Conservation (phyloP, 108 stramenopile genomes). For the Pseudonitzschia delicatissima region DNA sequence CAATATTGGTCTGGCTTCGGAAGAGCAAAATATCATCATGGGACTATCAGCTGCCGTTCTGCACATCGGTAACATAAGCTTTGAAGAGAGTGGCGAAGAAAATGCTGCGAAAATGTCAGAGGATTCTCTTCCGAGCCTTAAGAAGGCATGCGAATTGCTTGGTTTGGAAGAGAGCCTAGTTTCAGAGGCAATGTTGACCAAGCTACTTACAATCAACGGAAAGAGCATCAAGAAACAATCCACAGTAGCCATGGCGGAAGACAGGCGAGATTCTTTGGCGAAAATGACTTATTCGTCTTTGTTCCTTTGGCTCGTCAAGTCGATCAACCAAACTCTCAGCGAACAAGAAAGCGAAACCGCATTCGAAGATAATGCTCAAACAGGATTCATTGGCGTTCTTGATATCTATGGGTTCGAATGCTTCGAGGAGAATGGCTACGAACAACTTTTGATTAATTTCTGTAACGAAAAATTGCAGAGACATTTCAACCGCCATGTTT, state of each 20-base stretch:
- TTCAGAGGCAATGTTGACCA: slow-evolving; percentile 78
- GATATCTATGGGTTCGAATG: slow-evolving; percentile 98
- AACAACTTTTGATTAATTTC: slow-evolving; percentile 96
- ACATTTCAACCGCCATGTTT: slow-evolving; percentile 94
- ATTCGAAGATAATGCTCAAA: slow-evolving; percentile 1
- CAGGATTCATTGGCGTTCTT: slow-evolving; percentile 88
- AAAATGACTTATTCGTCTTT: slow-evolving; percentile 88
- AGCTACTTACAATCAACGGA: slow-evolving; percentile 63
- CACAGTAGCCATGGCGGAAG: slow-evolving; percentile 75
- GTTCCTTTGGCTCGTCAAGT: slow-evolving; percentile 92
- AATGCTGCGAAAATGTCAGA: slow-evolving; percentile 55
- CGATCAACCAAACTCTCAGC: slow-evolving; percentile 74
- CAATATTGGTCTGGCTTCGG: slow-evolving; percentile 56
- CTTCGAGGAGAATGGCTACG: slow-evolving; percentile 93
- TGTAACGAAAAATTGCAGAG: slow-evolving; percentile 92
- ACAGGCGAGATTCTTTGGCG: slow-evolving; percentile 92
- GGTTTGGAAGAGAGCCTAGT: slow-evolving; percentile 65
- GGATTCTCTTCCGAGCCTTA: slow-evolving; percentile 39
- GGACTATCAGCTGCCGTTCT: slow-evolving; percentile 84
- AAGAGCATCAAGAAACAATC: slow-evolving; percentile 84
- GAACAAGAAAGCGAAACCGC: neutral
- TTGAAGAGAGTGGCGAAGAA: slow-evolving; percentile 53
- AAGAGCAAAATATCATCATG: slow-evolving; percentile 63
- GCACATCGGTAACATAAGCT: slow-evolving; percentile 88
- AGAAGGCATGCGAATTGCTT: slow-evolving; percentile 65